Evolutionary conservation across 257 asterid genomes (phyloP).

Genomic region (Ajuga chamaepitys): DNA sequence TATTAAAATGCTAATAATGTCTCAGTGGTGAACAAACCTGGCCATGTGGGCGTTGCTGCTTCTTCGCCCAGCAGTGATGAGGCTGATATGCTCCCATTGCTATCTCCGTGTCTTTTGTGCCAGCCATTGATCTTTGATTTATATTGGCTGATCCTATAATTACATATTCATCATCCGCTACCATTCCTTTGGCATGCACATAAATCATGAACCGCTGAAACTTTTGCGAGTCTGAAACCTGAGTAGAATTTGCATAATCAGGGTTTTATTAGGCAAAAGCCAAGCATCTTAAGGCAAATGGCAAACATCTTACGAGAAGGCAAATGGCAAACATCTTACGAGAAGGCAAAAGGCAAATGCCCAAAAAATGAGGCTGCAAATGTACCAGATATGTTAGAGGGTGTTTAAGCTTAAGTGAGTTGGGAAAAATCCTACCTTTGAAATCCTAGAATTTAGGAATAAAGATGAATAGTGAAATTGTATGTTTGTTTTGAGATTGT

Average conservation of each 20-base stretch:
- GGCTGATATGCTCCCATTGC: constrained; percentile 98
- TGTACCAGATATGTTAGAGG: neutral
- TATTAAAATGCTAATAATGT: neutral
- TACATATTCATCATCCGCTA: constrained; percentile 84
- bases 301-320: too few species aligned
- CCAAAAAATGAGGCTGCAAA: neutral
- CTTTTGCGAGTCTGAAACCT: constrained; percentile 67
- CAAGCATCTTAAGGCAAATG: too few species aligned
- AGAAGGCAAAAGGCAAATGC: neutral
- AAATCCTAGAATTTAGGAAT: too few species aligned
- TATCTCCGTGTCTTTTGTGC: constrained; percentile 85
- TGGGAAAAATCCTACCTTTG: too few species aligned
- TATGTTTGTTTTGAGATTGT: too few species aligned
- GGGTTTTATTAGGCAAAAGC: neutral
- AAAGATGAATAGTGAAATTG: too few species aligned
- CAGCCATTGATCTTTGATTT: constrained; percentile 93
- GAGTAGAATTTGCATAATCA: constrained; percentile 11
- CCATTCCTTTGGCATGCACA: constrained; percentile 95
- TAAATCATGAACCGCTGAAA: constrained; percentile 79
- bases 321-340: neutral
- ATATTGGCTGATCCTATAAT: constrained; percentile 87
- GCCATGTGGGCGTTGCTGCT: constrained; percentile 59
- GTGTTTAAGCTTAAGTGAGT: too few species aligned
- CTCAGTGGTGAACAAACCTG: constrained; percentile 47
- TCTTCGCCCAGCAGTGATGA: constrained; percentile 49